Evolutionary conservation across 1,284 basidiomycete genomes (phyloP).

Genomic region (Malassezia cuniculi): DNA sequence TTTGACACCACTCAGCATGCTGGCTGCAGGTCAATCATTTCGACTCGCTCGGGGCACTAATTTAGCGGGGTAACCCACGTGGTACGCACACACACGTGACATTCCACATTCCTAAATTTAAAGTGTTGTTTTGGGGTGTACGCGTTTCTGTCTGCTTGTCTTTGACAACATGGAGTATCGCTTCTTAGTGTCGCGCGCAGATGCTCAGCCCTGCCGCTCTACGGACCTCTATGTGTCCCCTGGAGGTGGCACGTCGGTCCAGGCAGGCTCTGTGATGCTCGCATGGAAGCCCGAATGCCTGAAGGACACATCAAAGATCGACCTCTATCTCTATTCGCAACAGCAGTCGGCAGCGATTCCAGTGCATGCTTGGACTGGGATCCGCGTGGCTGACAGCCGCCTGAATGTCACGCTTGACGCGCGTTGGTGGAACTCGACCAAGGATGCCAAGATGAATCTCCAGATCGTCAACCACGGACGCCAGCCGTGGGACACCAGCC

Average conservation of each 20-base stretch:
- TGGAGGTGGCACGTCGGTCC: not conserved
- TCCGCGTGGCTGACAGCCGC: slow-evolving; percentile 20
- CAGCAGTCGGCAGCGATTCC: slow-evolving; percentile 21
- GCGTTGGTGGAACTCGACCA: slow-evolving; percentile 32
- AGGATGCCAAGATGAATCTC: slow-evolving; percentile 25
- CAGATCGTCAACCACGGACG: slow-evolving; percentile 41
- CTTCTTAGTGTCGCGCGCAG: too few species aligned
- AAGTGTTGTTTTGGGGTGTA: too few species aligned
- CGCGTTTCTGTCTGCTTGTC: too few species aligned
- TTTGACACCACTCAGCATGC: too few species aligned
- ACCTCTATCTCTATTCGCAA: slow-evolving; percentile 39
- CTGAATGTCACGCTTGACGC: slow-evolving; percentile 29
- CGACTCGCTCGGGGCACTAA: too few species aligned
- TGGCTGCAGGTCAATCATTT: too few species aligned
- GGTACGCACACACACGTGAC: too few species aligned
- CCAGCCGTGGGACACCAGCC: slow-evolving; percentile 39
- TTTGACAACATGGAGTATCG: too few species aligned
- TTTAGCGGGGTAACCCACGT: too few species aligned
- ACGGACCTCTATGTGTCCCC: slow-evolving; percentile 9
- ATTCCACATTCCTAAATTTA: too few species aligned
- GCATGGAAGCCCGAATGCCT: slow-evolving; percentile 22
- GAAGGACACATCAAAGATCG: slow-evolving; percentile 13
- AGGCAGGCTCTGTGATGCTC: not conserved
- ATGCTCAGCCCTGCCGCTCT: slow-evolving; percentile 1
- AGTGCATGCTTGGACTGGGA: slow-evolving; percentile 30